These are phyloP conservation scores for Musa balbisiana DNA, from an alignment of 202 grass and related monocot genomes.

Conservation along the genomic window DNA sequence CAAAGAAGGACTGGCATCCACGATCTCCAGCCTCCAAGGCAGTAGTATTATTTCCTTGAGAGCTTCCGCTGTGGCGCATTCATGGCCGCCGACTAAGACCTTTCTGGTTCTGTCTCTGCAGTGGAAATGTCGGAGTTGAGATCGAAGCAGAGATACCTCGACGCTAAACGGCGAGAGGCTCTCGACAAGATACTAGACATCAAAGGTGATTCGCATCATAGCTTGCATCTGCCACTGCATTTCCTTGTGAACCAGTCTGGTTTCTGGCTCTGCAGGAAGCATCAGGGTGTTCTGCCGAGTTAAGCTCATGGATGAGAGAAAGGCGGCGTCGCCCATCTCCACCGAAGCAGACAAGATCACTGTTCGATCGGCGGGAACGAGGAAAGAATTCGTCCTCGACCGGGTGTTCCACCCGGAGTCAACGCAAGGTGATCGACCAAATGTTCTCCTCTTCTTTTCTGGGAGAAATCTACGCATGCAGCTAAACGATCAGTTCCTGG, in stretches of 20 bases:
- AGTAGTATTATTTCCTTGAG: background rate
- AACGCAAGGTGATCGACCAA: conserved; percentile 51
- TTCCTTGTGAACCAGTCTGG: background rate
- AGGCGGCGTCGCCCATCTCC: conserved; percentile 29
- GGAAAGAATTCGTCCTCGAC: conserved; percentile 71
- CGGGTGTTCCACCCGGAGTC: conserved; percentile 57
- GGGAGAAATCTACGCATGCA: too few species aligned
- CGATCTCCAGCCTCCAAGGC: conserved; percentile 41
- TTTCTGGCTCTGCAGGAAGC: conserved; percentile 49
- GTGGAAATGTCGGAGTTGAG: conserved; percentile 47
- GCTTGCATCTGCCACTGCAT: background rate
- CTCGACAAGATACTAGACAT: conserved; percentile 82
- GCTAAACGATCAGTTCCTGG: background rate
- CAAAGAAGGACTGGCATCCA: conserved; percentile 26
- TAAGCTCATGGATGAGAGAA: conserved; percentile 31
- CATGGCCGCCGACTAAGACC: background rate
- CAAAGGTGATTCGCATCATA: conserved; percentile 45
- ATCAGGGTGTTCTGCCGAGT: conserved; percentile 92
- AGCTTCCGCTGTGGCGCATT: background rate
- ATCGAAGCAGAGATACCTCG: conserved; percentile 45
- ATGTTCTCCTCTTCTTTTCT: too few species aligned
- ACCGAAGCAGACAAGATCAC: conserved; percentile 49
- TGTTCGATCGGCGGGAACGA: conserved; percentile 46
- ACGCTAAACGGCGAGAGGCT: conserved; percentile 42
- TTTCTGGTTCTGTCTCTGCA: conserved; percentile 28